These are phyloP conservation scores for Geotrichum reessii DNA, from an alignment of 1,139 yeast genomes.

Conservation along the genomic window DNA sequence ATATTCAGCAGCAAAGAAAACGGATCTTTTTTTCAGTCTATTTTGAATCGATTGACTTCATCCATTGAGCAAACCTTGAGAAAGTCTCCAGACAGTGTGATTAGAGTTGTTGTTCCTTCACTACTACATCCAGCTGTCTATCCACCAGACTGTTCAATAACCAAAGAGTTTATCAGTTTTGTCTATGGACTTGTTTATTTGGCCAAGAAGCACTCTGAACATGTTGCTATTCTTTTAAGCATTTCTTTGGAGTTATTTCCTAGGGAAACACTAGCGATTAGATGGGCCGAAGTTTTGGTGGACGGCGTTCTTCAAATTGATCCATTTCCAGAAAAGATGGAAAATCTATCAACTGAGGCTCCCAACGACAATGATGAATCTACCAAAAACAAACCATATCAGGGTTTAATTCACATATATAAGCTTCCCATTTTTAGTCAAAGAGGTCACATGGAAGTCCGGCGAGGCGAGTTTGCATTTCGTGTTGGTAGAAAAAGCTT, in stretches of 20 bases:
- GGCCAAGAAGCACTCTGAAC: slow-evolving; percentile 43
- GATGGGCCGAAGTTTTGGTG: slow-evolving; percentile 52
- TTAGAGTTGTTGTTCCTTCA: slow-evolving; percentile 69
- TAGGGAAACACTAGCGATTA: slow-evolving; percentile 45
- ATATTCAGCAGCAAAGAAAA: not conserved
- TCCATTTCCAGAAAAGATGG: slow-evolving; percentile 77
- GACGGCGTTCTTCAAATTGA: slow-evolving; percentile 73
- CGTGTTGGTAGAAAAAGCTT: slow-evolving; percentile 76
- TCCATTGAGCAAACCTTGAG: slow-evolving; percentile 3
- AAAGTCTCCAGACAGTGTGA: slow-evolving; percentile 34
- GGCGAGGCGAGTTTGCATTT: slow-evolving; percentile 76
- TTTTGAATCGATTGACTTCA: not conserved
- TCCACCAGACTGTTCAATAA: slow-evolving; percentile 47
- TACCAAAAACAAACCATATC: slow-evolving; percentile 35
- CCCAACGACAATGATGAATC: slow-evolving; percentile 15
- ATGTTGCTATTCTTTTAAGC: slow-evolving; percentile 50
- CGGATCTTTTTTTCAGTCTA: slow-evolving; percentile 4
- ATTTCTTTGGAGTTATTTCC: slow-evolving; percentile 66
- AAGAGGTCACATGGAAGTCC: slow-evolving; percentile 71
- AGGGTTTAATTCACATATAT: slow-evolving; percentile 74
- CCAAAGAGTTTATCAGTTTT: slow-evolving; percentile 54
- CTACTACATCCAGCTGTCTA: slow-evolving; percentile 76
- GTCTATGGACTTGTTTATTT: slow-evolving; percentile 56
- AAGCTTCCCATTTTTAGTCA: slow-evolving; percentile 71
- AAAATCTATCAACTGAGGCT: slow-evolving; percentile 49